Evolutionary conservation across 805 yeast species (phyloP).

Genomic region (Cyberlindnera mycetangii): DNA sequence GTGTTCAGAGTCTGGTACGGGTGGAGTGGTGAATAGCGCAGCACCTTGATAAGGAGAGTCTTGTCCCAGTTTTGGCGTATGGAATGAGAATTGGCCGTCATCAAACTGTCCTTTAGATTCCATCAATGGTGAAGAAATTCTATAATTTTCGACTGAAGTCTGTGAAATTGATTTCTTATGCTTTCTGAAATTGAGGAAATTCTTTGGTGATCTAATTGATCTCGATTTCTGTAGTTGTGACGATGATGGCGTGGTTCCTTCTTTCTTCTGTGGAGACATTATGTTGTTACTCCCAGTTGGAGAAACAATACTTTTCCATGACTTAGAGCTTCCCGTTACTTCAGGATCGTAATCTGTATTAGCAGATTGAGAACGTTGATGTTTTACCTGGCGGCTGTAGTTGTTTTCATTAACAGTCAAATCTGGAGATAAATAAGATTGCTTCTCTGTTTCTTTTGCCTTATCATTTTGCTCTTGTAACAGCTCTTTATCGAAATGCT

Average conservation of each 20-base stretch:
- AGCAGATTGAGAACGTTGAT: conserved; percentile 2
- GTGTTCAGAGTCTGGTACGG: conserved; percentile 18
- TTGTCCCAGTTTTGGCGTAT: conserved; percentile 16
- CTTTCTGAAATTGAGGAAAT: conserved; percentile 24
- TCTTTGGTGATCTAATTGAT: conserved; percentile 29
- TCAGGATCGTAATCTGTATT: conserved; percentile 3
- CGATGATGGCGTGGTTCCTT: background rate
- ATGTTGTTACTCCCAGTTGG: conserved; percentile 5
- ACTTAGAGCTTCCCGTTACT: conserved; percentile 10
- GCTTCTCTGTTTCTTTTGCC: background rate
- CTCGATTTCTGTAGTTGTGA: conserved; percentile 15
- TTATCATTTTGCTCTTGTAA: background rate
- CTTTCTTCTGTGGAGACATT: conserved; percentile 3
- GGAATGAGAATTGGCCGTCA: conserved; percentile 4
- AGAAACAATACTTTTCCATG: conserved; percentile 12
- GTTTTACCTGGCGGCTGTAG: background rate
- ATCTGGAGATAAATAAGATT: background rate
- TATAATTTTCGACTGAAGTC: conserved; percentile 24
- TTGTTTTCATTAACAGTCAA: background rate
- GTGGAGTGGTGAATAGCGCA: conserved; percentile 29
- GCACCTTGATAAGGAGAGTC: conserved; percentile 24
- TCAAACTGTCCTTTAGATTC: conserved; percentile 12
- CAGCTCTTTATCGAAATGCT: conserved; percentile 12
- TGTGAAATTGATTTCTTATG: conserved; percentile 27
- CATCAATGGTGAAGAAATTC: conserved; percentile 26